Base-by-base conservation (phyloP, 1,284 basidiomycete genomes). In the Cryptococcus floricola region DNA sequence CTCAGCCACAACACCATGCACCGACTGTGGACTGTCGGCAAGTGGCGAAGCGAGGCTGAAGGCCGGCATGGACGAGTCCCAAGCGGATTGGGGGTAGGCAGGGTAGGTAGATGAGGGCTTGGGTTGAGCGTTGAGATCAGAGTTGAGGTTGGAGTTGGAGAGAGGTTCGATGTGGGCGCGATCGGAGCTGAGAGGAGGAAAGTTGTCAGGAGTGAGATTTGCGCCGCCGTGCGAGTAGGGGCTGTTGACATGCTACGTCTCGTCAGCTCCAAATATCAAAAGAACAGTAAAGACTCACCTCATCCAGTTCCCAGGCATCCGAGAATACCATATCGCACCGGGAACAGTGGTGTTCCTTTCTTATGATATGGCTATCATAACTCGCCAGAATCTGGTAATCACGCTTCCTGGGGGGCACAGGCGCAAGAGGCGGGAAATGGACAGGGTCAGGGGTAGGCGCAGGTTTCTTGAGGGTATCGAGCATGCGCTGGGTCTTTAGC, bases 251-350 rank as follows among this genome's bases (percentile, higher is more conserved):
- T 58, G 53, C 57, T 54, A 48, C 23, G 16, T 45, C n/a, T 39
- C 39, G 13, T 39, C 3, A 39, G 39, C 39, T 39, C 2, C 39
- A 39, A 3, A 3, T 13, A 13, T 3, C n/a, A 13, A 13, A 39
- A 13, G 39, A 23, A 23, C 23, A 23, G 23, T 23, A 23, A 23
- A 9, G 41, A 39, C 57, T 55, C 27, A 54, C 57, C 10, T 10
- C 38, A 12, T 38, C 34, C 16, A 58, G 41, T 28, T 58, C 53
- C 4, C 4, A 2, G 10, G 39, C 27, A 3, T 52, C 18, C 13
- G 31, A 28, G 39, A 58, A 58, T 27, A 54, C 41, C 53, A 55
- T 55, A 7, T 43, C 50, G 39, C 57, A 58, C 42, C 55, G 48
- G 14, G 19, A 12, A 38, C 57, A 58, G 7, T 43, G 38, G 23